A percentile compares a stretch with the other conserved stretches of the same genome.
These are phyloP conservation scores for Wallacemonas rigidus DNA, from an alignment of 208 protist species.

Conservation along the genomic window DNA sequence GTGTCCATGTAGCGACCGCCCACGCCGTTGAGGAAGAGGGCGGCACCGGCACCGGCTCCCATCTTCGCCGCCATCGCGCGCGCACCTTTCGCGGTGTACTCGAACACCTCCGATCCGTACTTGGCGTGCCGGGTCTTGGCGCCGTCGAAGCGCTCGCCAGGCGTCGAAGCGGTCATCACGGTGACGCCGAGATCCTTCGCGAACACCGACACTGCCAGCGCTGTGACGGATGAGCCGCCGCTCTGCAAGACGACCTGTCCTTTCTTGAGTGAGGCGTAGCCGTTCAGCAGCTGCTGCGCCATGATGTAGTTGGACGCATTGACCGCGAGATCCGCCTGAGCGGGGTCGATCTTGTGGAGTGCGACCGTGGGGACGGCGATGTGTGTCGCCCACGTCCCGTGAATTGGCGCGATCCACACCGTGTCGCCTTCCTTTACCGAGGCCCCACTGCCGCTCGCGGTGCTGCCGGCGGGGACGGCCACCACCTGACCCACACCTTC, in stretches of 20 bases:
- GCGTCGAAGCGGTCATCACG: constrained; percentile 65
- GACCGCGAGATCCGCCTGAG: constrained; percentile 46
- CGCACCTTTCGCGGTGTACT: constrained; percentile 64
- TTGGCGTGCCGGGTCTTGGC: constrained; percentile 62
- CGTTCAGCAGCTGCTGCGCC: constrained; percentile 67
- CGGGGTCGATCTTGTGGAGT: constrained; percentile 64
- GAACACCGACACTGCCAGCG: constrained; percentile 69
- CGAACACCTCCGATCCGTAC: constrained; percentile 55
- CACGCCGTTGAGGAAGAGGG: constrained; percentile 71
- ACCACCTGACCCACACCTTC: constrained; percentile 73
- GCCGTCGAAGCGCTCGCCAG: constrained; percentile 57
- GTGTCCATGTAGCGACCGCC: constrained; percentile 70
- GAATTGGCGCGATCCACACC: constrained; percentile 69
- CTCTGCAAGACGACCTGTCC: constrained; percentile 74
- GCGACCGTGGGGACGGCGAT: constrained; percentile 39
- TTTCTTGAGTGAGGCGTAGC: constrained; percentile 50
- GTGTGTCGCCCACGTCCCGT: constrained; percentile 70
- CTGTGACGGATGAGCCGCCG: constrained; percentile 71
- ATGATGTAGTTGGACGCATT: constrained; percentile 73
- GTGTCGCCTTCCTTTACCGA: constrained; percentile 70
- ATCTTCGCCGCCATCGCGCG: constrained; percentile 46
- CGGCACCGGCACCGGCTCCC: constrained; percentile 30
- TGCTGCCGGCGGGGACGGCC: constrained; percentile 8
- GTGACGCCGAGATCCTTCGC: constrained; percentile 41
- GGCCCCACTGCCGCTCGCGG: constrained; percentile 12